A percentile compares a stretch with the other conserved stretches of the same genome.
Evolutionary conservation across 441 rosid genomes (phyloP).

Genomic region (Pelargonium citronellum): DNA sequence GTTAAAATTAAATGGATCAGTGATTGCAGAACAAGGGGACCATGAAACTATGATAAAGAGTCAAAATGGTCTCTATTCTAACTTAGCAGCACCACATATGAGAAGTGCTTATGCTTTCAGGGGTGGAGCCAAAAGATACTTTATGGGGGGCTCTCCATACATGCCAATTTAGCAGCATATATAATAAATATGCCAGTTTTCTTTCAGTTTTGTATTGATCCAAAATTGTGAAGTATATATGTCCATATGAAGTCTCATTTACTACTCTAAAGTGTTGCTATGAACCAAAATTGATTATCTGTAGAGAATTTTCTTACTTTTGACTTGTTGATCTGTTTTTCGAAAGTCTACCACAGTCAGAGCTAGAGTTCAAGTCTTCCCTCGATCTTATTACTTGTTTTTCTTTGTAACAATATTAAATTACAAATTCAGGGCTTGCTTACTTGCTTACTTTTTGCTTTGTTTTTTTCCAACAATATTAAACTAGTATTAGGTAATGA

Average conservation of each 20-base stretch:
- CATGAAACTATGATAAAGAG: constrained; percentile 45
- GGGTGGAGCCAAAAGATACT: constrained; percentile 10
- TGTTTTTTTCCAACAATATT: not conserved
- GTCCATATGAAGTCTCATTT: too few relatives aligned
- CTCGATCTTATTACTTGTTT: not conserved
- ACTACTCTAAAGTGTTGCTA: not conserved
- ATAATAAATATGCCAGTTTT: not conserved
- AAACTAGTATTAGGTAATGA: not conserved
- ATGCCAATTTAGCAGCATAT: not conserved
- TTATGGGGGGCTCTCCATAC: not conserved
- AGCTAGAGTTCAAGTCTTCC: not conserved
- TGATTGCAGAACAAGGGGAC: constrained; percentile 57
- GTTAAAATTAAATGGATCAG: constrained; percentile 60
- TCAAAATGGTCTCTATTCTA: constrained; percentile 51
- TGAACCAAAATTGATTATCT: not conserved
- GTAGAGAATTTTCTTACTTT: not conserved
- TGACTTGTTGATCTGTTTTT: too few relatives aligned
- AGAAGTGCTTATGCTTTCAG: not conserved
- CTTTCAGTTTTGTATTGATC: constrained; percentile 8
- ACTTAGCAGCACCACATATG: constrained; percentile 46
- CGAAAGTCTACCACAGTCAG: too few relatives aligned
- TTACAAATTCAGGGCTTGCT: not conserved
- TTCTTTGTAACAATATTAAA: not conserved
- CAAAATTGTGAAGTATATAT: not conserved
- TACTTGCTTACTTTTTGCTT: not conserved